Base-by-base conservation (phyloP, 2,329 filamentous ascomycete genomes). In the Capronia epimyces region DNA sequence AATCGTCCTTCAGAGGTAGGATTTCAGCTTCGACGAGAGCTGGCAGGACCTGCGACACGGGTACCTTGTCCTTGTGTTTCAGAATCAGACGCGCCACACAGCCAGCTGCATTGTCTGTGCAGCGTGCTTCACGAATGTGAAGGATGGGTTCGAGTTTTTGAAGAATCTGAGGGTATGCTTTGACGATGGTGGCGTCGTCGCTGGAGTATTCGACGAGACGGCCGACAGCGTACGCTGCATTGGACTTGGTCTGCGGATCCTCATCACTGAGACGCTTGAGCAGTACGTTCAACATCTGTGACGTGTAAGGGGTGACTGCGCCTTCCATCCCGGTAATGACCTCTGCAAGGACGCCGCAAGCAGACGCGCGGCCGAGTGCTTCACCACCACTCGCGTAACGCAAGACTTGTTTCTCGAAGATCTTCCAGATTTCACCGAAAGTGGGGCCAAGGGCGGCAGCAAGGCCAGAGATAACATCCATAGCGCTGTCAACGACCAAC, bases 21-120 rank as follows among this genome's bases (percentile, higher is more conserved):
- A 90, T 79, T 36, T 51, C 56, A 25, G 49, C 52, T 55, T 80
- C 79, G 50, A 94, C 79, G 22, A 97, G 73, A 1, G 82, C 82
- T 21, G 91, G 90, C 1, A 98, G 79, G 16, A 95, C 87, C 53
- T 95, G 83, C 32, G 78, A 72, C 46, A 95, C 78, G 15, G 91
- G 89, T 8, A 94, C 83, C 60, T 80, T 81, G 61, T 91, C 83
- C n/a, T 87, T 84, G 70, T 95, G 84, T 64, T 86, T 86, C 67
- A 87, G 80, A 69, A 97, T 95, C 86, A 98, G 90, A 57, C 93
- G 85, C 66, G 83, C 86, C 39, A 97, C 76, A 68, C 91, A 96
- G 44, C 91, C 93, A 3, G 89, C 87, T 1, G 91, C 89, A 65
- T 98, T 98, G 71, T 97, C 93, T 55, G 90, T 83, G 59, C 94